phyloP scores from a whole-genome alignment of 2,329 filamentous ascomycete genomes.

The Venturia pyrina region DNA sequence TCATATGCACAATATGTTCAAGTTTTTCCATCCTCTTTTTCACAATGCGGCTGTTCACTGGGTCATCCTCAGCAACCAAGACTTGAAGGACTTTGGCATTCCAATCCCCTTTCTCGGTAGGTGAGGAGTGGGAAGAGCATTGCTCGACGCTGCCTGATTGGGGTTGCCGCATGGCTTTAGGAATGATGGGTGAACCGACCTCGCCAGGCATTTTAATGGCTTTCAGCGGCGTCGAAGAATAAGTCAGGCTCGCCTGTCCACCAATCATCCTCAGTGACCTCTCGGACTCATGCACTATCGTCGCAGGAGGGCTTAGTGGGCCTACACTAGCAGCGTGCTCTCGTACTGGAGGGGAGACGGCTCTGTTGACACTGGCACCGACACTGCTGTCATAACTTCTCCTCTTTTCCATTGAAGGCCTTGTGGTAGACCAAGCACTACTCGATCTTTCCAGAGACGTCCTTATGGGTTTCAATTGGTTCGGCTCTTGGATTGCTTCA shows the following conservation, averaged over 20 bases:
- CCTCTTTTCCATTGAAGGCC: constrained; percentile 14
- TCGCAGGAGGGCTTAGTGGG: constrained; percentile 25
- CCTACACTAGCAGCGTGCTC: constrained; percentile 37
- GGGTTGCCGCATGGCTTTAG: not conserved
- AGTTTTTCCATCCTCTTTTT: constrained; percentile 69
- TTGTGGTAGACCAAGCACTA: not conserved
- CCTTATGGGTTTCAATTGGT: constrained; percentile 20
- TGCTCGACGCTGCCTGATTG: not conserved
- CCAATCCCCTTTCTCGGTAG: constrained; percentile 6
- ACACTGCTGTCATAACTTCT: constrained; percentile 14
- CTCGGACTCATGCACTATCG: constrained; percentile 36
- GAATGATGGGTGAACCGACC: constrained; percentile 5
- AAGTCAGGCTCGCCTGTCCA: not conserved
- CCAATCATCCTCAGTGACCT: not conserved
- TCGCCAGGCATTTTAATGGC: constrained; percentile 1
- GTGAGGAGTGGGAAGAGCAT: not conserved
- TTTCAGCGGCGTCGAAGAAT: not conserved
- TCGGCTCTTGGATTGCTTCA: constrained; percentile 57
- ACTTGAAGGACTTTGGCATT: constrained; percentile 46
- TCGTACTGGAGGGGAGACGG: constrained; percentile 14
- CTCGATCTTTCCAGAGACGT: not conserved
- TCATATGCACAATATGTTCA: constrained; percentile 61
- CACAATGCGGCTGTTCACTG: constrained; percentile 74
- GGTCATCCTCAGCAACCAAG: constrained; percentile 79
- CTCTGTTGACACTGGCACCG: not conserved